phyloP scores from a whole-genome alignment of 2,329 filamentous ascomycete species.

The Pyrenophora graminea region DNA sequence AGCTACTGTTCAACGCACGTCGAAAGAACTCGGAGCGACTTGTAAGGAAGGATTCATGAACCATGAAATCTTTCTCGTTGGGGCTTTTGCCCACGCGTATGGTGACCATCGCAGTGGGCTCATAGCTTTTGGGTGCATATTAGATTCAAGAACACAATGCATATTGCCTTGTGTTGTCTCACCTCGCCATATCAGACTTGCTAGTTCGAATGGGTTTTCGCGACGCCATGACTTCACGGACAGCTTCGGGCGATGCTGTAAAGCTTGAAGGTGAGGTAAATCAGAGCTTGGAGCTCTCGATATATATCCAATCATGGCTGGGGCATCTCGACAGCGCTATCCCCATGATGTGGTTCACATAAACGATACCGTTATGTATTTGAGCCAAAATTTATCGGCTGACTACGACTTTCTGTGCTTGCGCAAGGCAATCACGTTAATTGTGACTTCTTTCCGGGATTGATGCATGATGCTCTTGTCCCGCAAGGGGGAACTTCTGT shows the following conservation, averaged over 20 bases:
- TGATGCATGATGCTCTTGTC: too few species aligned
- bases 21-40: conserved; percentile 20
- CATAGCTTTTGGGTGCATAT: neutral
- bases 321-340: too few species aligned
- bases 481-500: too few species aligned
- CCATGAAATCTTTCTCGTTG: conserved; percentile 3
- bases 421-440: too few species aligned
- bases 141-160: neutral
- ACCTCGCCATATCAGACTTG: neutral
- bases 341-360: too few species aligned
- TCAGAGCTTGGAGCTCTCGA: too few species aligned
- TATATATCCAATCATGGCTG: too few species aligned
- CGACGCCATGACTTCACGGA: neutral
- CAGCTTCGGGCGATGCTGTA: neutral
- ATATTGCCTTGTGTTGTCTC: neutral
- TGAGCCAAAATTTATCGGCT: too few species aligned
- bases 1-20: conserved; percentile 18
- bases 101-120: neutral
- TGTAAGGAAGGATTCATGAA: conserved; percentile 17
- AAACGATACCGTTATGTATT: too few species aligned
- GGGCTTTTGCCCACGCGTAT: conserved; percentile 6
- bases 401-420: too few species aligned
- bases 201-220: neutral
- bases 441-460: too few species aligned
- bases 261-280: neutral